Conservation (phyloP, 2,329 filamentous ascomycete species). For the Aspergillus sp. region DNA sequence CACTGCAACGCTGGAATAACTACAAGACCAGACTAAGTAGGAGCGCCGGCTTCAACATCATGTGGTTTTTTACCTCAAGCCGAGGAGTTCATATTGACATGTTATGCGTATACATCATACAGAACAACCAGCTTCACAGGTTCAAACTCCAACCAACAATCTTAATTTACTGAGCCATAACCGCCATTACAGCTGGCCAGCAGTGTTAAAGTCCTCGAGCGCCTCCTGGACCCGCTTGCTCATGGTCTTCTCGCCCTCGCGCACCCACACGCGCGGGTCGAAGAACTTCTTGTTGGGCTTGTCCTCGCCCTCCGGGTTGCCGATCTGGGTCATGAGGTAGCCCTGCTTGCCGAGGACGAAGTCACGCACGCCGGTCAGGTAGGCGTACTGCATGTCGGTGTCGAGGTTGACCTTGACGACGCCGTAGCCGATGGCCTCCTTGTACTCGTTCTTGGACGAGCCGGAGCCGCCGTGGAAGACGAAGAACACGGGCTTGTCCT, state of each 20-base stretch:
- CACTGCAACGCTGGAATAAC: no score
- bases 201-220: slow-evolving; percentile 85
- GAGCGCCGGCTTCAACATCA: no score
- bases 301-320: slow-evolving; percentile 89
- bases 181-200: slow-evolving; percentile 61
- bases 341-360: slow-evolving; percentile 93
- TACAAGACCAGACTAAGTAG: no score
- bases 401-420: slow-evolving; percentile 99
- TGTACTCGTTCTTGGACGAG: slow-evolving; percentile 82
- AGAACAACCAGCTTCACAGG: no score
- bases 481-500: slow-evolving; percentile 93
- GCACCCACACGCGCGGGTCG: slow-evolving; percentile 87
- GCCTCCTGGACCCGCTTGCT: slow-evolving; percentile 66
- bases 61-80: no score
- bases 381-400: slow-evolving; percentile 94
- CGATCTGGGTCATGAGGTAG: slow-evolving; percentile 76
- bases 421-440: slow-evolving; percentile 78
- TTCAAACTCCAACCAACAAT: no score
- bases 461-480: slow-evolving; percentile 99
- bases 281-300: slow-evolving; percentile 99
- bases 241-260: slow-evolving; percentile 94
- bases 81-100: no score
- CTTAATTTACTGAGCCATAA: no score
- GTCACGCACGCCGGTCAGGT: slow-evolving; percentile 85
- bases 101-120: no score